A percentile compares a stretch with the other conserved stretches of the same genome.
These are phyloP conservation scores for Chaetoscypha palmicola DNA, from an alignment of 2,329 filamentous ascomycete genomes.

Conservation along the genomic window DNA sequence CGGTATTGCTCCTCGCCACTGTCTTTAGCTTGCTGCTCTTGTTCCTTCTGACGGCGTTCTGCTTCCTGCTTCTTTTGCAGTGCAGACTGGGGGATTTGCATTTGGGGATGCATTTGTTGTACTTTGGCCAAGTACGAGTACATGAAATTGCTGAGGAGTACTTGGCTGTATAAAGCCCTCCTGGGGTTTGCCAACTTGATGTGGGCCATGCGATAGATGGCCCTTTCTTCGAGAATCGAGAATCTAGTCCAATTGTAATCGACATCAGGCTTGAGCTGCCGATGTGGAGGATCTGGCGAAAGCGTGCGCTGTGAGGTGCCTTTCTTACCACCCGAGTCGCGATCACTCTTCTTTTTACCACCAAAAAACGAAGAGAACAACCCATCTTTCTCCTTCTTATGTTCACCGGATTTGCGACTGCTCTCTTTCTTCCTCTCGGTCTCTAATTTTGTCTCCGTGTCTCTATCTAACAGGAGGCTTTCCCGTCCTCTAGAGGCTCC, in stretches of 20 bases:
- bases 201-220: conserved; percentile 97
- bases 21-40: conserved; percentile 30
- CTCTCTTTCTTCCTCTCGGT: conserved; percentile 79
- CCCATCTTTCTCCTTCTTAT: conserved; percentile 87
- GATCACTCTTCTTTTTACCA: conserved; percentile 80
- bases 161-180: conserved; percentile 85
- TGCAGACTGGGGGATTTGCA: conserved; percentile 76
- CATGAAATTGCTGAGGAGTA: conserved; percentile 98
- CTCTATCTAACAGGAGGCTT: conserved; percentile 75
- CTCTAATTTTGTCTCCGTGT: conserved; percentile 64
- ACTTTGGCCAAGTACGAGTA: conserved; percentile 98
- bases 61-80: conserved; percentile 64
- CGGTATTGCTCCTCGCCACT: conserved; percentile 31
- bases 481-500: conserved; percentile 61
- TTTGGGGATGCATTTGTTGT: conserved; percentile 95
- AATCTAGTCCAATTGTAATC: conserved; percentile 97
- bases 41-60: conserved; percentile 40
- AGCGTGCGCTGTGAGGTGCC: conserved; percentile 61
- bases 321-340: conserved; percentile 69
- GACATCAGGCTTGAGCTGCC: conserved; percentile 72
- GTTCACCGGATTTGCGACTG: conserved; percentile 62
- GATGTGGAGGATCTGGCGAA: conserved; percentile 73
- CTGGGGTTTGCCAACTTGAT: conserved; percentile 98
- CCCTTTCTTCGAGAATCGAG: conserved; percentile 88
- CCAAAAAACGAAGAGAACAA: conserved; percentile 94